Conservation (phyloP, 345 rosid genomes). For the Citrus sinensis region DNA sequence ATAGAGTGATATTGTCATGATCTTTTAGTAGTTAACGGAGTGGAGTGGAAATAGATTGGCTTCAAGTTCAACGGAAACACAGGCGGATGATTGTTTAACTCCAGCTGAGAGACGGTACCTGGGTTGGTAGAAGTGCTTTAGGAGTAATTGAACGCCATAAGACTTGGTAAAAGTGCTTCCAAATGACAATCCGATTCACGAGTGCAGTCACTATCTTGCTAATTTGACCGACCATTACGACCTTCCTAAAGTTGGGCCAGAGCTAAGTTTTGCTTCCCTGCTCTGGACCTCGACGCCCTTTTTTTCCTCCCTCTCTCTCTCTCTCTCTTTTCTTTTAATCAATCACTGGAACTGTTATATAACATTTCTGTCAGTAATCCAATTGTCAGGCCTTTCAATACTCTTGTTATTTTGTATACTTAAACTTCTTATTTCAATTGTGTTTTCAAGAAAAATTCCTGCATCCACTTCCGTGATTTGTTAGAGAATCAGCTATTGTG, state of each 20-base stretch:
- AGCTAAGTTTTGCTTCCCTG: constrained; percentile 34
- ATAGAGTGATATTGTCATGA: background rate
- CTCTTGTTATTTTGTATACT: too few species aligned
- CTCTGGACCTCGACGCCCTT: too few species aligned
- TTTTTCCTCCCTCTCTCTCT: too few species aligned
- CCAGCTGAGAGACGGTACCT: constrained; percentile 71
- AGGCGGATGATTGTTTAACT: constrained; percentile 47
- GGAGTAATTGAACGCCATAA: constrained; percentile 53
- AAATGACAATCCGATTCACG: constrained; percentile 87
- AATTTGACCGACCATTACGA: constrained; percentile 92
- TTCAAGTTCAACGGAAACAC: constrained; percentile 11
- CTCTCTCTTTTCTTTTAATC: too few species aligned
- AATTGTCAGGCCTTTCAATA: too few species aligned
- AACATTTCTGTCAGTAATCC: too few species aligned
- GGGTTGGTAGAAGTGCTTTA: constrained; percentile 35
- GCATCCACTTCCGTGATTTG: too few species aligned
- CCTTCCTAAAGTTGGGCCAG: constrained; percentile 88
- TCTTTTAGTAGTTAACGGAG: background rate
- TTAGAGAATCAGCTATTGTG: too few species aligned
- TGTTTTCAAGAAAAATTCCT: too few species aligned
- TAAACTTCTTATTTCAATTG: too few species aligned
- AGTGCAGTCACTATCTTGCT: constrained; percentile 81
- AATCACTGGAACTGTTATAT: too few species aligned
- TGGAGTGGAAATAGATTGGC: constrained; percentile 9
- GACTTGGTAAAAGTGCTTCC: constrained; percentile 67